Percentiles rank a stretch among this genome's conserved stretches.
Evolutionary conservation across 352 stramenopile species (phyloP).

Genomic region (Paralagenidium karlingii): DNA sequence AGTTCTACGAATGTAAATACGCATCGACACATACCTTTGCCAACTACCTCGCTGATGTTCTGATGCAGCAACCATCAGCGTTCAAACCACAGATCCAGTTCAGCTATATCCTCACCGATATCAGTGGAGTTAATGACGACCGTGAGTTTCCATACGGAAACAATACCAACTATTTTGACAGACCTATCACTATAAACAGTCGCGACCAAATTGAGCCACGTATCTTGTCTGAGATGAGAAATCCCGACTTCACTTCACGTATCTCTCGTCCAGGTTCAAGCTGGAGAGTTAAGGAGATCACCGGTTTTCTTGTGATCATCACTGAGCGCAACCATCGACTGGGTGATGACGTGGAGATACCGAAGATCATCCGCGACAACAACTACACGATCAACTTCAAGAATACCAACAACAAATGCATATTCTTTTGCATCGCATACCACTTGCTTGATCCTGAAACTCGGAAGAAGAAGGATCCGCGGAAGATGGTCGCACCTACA

Average conservation of each 20-base stretch:
- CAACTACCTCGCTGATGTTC: no score
- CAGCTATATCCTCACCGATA: no score
- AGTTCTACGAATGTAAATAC: no score
- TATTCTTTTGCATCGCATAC: conserved; percentile 7
- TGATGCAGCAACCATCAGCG: no score
- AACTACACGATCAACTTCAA: conserved; percentile 11
- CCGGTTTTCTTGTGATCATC: conserved; percentile 8
- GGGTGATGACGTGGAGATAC: conserved; percentile 5
- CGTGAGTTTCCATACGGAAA: no score
- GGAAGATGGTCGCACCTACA: neutral
- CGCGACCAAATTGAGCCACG: conserved; percentile 7
- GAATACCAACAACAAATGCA: conserved; percentile 3
- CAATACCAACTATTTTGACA: no score
- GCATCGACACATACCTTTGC: no score
- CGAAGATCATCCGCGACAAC: conserved; percentile 8
- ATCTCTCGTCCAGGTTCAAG: conserved; percentile 6
- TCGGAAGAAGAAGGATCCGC: neutral
- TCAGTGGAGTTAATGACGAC: no score
- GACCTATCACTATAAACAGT: conserved; percentile 7
- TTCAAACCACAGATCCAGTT: no score
- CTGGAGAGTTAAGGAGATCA: conserved; percentile 7
- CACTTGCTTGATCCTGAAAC: neutral
- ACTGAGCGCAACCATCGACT: conserved; percentile 7
- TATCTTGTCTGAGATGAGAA: conserved; percentile 7
- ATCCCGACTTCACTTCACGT: conserved; percentile 7